Conservation (phyloP, 2,329 filamentous ascomycete genomes). For the Colletotrichum lentis region DNA sequence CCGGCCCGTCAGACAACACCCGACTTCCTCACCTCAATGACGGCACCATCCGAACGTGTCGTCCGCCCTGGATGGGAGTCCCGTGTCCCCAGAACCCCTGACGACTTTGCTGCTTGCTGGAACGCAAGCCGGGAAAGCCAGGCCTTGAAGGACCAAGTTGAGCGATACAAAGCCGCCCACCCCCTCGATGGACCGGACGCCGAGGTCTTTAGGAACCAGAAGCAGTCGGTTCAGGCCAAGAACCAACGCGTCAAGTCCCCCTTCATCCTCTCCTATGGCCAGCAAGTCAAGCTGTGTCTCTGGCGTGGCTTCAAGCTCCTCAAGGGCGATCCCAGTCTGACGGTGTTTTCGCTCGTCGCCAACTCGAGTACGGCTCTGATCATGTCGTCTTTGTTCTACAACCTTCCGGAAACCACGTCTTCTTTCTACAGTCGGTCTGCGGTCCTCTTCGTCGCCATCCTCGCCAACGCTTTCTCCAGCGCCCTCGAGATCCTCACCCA, state of each 20-base stretch:
- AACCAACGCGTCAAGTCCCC: constrained; percentile 60
- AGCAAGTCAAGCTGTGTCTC: constrained; percentile 56
- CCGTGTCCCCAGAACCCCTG: constrained; percentile 44
- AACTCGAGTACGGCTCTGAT: constrained; percentile 60
- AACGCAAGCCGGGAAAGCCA: constrained; percentile 41
- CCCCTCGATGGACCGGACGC: constrained; percentile 31
- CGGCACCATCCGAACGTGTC: constrained; percentile 46
- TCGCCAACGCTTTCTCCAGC: constrained; percentile 60
- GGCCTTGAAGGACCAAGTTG: constrained; percentile 44
- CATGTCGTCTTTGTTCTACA: constrained; percentile 61
- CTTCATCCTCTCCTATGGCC: constrained; percentile 57
- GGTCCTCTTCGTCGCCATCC: constrained; percentile 61
- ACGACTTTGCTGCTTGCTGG: constrained; percentile 46
- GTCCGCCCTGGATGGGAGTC: constrained; percentile 42
- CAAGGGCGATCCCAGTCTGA: constrained; percentile 51
- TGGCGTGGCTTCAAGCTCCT: constrained; percentile 53
- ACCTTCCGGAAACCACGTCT: constrained; percentile 51
- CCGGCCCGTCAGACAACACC: constrained; percentile 69
- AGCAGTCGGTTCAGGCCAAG: constrained; percentile 39
- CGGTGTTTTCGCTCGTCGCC: constrained; percentile 50
- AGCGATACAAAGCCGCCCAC: constrained; percentile 40
- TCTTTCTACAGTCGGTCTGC: constrained; percentile 58
- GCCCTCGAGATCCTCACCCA: constrained; percentile 45
- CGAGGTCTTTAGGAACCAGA: constrained; percentile 23
- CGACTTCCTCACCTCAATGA: constrained; percentile 74